Base-by-base conservation (phyloP, 192 early-diverging fungal species). In the Gigaspora rosea region DNA sequence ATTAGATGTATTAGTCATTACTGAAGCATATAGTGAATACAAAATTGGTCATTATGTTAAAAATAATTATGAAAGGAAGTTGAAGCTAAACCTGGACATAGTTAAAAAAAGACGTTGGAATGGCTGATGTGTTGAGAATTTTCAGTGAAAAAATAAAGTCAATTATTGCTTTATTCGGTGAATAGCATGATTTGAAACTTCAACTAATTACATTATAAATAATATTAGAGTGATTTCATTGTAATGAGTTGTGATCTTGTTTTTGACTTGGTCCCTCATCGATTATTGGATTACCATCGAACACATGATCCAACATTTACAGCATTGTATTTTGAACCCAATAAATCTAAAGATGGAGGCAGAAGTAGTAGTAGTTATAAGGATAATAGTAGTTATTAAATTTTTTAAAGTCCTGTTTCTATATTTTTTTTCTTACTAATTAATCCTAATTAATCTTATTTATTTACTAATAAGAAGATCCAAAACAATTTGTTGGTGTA, bases 171-270 rank as follows among this genome's bases (percentile, higher is more conserved):
- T 54, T 58, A 52, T 36, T 47, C 66, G 32, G 9, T 52, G 48
- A 49, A 65, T 50, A 33, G 5, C 3, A 11, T 27, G 16, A 12
- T 46, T 48, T 80, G 18, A 35, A 15, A 33, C 15, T 15, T 13
- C 27, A 2, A 82, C 50, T 36, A 68, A n/a, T 46, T 54, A 12
- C 11, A 35, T 15, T 16, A 35, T 85, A 49, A 49, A 61, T 22
- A 58, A 20, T 18, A 54, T 7, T 73, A 90, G 93, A 90, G 85
- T 51, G 95, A 98, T 80, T 95, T 98, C 61, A 91, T 99, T 56
- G 92, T 98, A 11, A 83, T 98, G 58, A 89, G 91, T 67, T 98
- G 95, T 81, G 98, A 99, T 83, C 79, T 95, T 47, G 86, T 97
- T 51, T 92, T 94, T n/a, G 92, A 95, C 46, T 85, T 95, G 15